These are phyloP conservation scores for Dysphania ambrosioides DNA, from an alignment of 148 eudicot genomes.

Conservation along the genomic window DNA sequence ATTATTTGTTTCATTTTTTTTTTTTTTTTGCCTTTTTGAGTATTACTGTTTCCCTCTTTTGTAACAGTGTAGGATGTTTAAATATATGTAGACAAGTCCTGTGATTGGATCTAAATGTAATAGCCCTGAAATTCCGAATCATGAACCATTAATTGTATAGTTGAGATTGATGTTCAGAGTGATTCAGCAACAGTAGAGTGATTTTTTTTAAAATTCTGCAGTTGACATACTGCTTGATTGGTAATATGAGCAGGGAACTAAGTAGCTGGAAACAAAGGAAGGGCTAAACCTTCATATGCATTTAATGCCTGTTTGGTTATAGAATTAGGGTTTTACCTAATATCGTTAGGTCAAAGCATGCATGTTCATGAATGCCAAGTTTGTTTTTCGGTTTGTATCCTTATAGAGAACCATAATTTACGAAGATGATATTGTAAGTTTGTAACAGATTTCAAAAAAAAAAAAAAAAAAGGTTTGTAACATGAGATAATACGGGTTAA, in stretches of 20 bases:
- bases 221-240: neutral
- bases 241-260: too few species aligned
- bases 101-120: slow-evolving; percentile 6
- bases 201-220: too few species aligned
- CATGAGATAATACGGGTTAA: neutral
- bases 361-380: neutral
- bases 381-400: neutral
- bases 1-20: too few species aligned
- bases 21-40: slow-evolving; percentile 4
- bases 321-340: slow-evolving; percentile 6
- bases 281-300: neutral
- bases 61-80: slow-evolving; percentile 2
- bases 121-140: neutral
- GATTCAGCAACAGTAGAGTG: too few species aligned
- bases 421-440: neutral
- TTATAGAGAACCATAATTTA: neutral
- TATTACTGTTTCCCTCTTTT: neutral
- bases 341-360: neutral
- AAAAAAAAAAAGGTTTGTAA: too few species aligned
- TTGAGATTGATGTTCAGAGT: too few species aligned
- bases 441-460: too few species aligned
- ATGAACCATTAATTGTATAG: too few species aligned
- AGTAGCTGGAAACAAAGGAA: neutral
- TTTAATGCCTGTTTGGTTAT: neutral
- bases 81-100: slow-evolving; percentile 25